phyloP scores from a whole-genome alignment of 2,329 filamentous ascomycete genomes.

The Zymoseptoria tritici region DNA sequence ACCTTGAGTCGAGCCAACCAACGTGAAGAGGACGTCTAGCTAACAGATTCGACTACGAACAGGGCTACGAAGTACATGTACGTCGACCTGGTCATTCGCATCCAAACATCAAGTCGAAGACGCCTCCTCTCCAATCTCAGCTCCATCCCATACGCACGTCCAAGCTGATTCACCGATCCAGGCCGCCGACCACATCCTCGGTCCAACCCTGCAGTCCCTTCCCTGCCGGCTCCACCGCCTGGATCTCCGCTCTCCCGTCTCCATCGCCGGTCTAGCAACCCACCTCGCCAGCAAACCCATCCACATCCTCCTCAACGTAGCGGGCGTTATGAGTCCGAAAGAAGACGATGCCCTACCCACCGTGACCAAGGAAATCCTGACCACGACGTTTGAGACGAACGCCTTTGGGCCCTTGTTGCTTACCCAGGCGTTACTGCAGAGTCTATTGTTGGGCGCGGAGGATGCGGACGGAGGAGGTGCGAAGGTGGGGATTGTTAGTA shows the following conservation, averaged over 20 bases:
- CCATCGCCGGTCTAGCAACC: constrained; percentile 30
- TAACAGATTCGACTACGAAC: neutral
- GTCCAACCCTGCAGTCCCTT: constrained; percentile 27
- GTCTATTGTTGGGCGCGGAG: constrained; percentile 26
- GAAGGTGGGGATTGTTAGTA: constrained; percentile 36
- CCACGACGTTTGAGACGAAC: constrained; percentile 37
- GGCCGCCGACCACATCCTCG: constrained; percentile 19
- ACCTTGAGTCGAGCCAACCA: neutral
- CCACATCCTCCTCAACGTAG: constrained; percentile 35
- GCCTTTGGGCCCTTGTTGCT: constrained; percentile 40
- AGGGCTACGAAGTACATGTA: constrained; percentile 20
- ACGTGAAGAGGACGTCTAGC: neutral
- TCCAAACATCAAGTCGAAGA: neutral
- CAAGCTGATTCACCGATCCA: neutral
- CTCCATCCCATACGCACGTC: too few relatives aligned
- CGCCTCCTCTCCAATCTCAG: too few relatives aligned
- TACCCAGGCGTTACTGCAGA: constrained; percentile 39
- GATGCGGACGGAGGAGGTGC: constrained; percentile 14
- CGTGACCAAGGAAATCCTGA: constrained; percentile 26
- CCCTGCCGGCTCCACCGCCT: constrained; percentile 27
- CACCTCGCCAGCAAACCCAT: constrained; percentile 26
- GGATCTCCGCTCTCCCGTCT: constrained; percentile 30
- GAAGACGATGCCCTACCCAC: constrained; percentile 30
- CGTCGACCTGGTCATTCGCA: neutral
- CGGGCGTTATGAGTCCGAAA: constrained; percentile 29